Conservation (phyloP, 768 basidiomycete species). For the Phlebiopsis flavidoalba region DNA sequence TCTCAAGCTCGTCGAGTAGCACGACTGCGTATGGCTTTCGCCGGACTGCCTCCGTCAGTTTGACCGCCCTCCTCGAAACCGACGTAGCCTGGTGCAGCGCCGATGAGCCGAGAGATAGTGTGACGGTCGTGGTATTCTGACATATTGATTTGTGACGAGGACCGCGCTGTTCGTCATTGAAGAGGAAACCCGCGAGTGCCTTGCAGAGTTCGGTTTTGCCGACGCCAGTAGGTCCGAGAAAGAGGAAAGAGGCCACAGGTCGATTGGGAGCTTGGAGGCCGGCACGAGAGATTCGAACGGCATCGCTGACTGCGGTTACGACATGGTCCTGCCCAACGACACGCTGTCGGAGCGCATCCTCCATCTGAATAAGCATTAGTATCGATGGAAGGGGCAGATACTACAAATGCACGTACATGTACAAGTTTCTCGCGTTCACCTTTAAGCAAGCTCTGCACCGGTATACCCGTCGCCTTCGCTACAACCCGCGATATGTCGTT, state of each 20-base stretch:
- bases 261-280: conserved; percentile 85
- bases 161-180: conserved; percentile 85
- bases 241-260: conserved; percentile 90
- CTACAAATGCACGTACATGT: conserved; percentile 48
- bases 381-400: neutral
- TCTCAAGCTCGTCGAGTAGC: conserved; percentile 63
- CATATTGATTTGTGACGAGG: conserved; percentile 93
- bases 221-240: conserved; percentile 85
- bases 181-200: conserved; percentile 82
- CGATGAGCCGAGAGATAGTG: conserved; percentile 85
- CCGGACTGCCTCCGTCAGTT: conserved; percentile 44
- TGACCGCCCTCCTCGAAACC: conserved; percentile 59
- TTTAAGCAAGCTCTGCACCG: conserved; percentile 81
- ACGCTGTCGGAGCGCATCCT: conserved; percentile 62
- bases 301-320: conserved; percentile 80
- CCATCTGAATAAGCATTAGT: conserved; percentile 57
- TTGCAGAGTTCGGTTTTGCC: conserved; percentile 93
- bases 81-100: conserved; percentile 90
- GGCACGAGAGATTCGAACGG: conserved; percentile 88
- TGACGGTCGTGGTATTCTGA: conserved; percentile 95
- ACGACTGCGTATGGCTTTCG: conserved; percentile 69
- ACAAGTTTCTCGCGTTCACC: conserved; percentile 89
- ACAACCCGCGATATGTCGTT: conserved; percentile 87
- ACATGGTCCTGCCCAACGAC: conserved; percentile 93
- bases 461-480: conserved; percentile 85